Conservation (phyloP, 768 basidiomycete species). For the Xanthoconium stramineum region DNA sequence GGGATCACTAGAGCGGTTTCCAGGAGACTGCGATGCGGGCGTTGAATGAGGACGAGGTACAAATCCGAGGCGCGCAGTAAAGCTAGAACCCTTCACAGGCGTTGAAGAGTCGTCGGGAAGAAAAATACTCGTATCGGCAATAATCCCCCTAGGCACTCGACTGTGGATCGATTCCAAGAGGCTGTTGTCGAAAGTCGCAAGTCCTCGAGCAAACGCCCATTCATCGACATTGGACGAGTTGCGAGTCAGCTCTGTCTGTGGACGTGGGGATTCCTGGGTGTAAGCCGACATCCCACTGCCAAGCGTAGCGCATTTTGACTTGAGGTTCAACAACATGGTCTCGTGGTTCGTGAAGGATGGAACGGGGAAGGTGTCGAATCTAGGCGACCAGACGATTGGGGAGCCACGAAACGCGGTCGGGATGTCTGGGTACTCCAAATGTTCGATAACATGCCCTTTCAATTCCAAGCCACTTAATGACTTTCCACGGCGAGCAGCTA, state of each 20-base stretch:
- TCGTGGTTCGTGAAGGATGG: conserved; percentile 29
- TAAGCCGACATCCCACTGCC: conserved; percentile 11
- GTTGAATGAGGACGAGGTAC: background rate
- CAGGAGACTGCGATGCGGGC: conserved; percentile 3
- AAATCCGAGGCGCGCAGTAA: background rate
- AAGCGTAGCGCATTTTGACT: conserved; percentile 32
- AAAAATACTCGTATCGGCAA: conserved; percentile 6
- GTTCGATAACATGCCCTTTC: conserved; percentile 17
- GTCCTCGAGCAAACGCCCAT: conserved; percentile 35
- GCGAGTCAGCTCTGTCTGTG: background rate
- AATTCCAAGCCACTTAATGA: conserved; percentile 28
- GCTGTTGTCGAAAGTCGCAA: conserved; percentile 24
- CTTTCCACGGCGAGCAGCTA: conserved; percentile 41
- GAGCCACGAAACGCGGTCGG: conserved; percentile 43
- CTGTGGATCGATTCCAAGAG: conserved; percentile 7
- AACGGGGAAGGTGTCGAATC: conserved; percentile 16
- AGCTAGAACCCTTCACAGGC: background rate
- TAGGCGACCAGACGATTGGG: conserved; percentile 31
- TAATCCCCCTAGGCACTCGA: background rate
- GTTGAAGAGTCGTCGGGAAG: conserved; percentile 15
- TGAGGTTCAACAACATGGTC: conserved; percentile 37
- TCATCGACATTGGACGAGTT: conserved; percentile 29
- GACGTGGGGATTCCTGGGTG: conserved; percentile 1
- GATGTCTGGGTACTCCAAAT: conserved; percentile 37
- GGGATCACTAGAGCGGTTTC: conserved; percentile 9